Base-by-base conservation (phyloP, 2,329 filamentous ascomycete genomes). In the Nemania bipapillata region DNA sequence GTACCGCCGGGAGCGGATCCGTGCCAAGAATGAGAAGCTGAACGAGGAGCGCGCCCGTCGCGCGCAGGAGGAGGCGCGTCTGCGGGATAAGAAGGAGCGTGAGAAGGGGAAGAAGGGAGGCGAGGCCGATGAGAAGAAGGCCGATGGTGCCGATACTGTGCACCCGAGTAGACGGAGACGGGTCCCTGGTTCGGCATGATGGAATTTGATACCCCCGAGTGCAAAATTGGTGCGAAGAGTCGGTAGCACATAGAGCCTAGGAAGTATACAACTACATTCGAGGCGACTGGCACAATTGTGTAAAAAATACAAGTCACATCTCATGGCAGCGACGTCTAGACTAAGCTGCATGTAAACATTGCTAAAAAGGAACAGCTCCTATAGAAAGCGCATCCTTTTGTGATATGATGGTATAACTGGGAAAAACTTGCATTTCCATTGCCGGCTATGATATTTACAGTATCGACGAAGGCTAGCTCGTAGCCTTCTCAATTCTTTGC, bases 21-120 rank as follows among this genome's bases (percentile, higher is more conserved):
- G 88, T 76, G 86, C 86, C 66, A 97, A 97, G 87, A 97, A 98
- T 83, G 84, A 87, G 76, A 95, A 94, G 82, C 86, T 97, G 57
- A 88, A 92, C 73, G 93, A 92, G 76, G 85, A 87, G 80, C 83
- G 86, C 49, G 76, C 80, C 53, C 81, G 85, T 73, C 80, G 86
- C 40, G 83, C 85, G 35, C 80, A 83, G 73, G 77, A 77, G 68
- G 79, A 82, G 75, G 81, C 82, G 66, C 82, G 76, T 65, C 74
- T 73, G n/a, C 86, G 80, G 70, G 77, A 73, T 20, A 83, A 82
- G 77, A 77, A 74, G 61, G 77, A 72, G 55, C 70, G 76, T 68
- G 71, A 74, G 64, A 74, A 77, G 69, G 71, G 74, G 37, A 65
- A 74, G 65, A 72, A 63, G 74, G 78, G 9, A 73, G 68, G 66